Conservation (phyloP, 176 grass and related monocot species). For the Carex cristatella region DNA sequence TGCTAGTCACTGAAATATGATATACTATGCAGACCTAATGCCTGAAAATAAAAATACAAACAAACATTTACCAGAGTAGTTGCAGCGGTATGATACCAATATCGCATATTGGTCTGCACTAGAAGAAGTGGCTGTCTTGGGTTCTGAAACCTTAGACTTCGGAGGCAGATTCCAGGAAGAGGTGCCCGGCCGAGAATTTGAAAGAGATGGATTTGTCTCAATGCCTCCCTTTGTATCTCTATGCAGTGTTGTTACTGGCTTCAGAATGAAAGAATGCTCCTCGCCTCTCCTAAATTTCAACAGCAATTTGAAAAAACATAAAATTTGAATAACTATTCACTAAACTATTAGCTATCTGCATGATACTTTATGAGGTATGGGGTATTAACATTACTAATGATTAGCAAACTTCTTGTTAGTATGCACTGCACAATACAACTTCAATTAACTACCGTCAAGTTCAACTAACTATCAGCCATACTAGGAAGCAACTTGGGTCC, state of each 20-base stretch:
- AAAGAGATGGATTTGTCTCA: conserved; percentile 35
- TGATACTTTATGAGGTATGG: background rate
- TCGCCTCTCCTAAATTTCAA: conserved; percentile 67
- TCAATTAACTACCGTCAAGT: conserved; percentile 9
- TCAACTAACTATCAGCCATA: conserved; percentile 15
- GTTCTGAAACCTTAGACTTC: conserved; percentile 36
- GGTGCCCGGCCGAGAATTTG: conserved; percentile 28
- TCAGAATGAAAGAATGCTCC: conserved; percentile 98
- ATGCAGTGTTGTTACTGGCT: conserved; percentile 50
- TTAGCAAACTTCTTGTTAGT: background rate
- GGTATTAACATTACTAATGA: conserved; percentile 1
- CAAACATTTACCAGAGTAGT: conserved; percentile 63
- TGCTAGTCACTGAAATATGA: background rate
- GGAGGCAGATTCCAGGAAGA: conserved; percentile 32
- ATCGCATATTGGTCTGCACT: conserved; percentile 71
- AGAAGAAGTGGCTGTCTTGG: conserved; percentile 13
- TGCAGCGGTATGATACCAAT: conserved; percentile 83
- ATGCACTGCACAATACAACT: background rate
- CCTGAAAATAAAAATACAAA: background rate
- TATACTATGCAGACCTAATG: background rate
- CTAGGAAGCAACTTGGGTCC: too few relatives aligned
- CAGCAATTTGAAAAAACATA: background rate
- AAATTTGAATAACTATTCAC: background rate
- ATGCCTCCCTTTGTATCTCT: conserved; percentile 38
- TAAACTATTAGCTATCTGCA: conserved; percentile 21